Base-by-base conservation (phyloP, 164 flowering plant genomes). In the Magnolia changhungtana region DNA sequence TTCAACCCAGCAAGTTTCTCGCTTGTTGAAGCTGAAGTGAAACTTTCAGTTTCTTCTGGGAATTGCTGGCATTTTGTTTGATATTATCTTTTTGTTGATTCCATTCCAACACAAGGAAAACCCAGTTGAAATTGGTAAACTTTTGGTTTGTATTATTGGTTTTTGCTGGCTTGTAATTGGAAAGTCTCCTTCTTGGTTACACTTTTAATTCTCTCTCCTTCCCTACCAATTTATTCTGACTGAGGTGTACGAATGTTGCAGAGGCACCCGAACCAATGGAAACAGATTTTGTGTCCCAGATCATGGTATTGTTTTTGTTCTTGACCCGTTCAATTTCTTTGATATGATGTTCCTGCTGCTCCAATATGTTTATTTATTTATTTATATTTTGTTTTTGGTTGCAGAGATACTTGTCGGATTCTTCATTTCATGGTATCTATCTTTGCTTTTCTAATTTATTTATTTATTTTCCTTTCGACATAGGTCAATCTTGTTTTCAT, bases 341-440 rank as follows among this genome's bases (percentile, higher is more conserved):
- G 16, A 67, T 20, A 9, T 7, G 58, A 50, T 70, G n/a, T 50
- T 50, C 27, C 45, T 50, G 11, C 23, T 19, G 20, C 27, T n/a
- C 27, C 31, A 49, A 27, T 29, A 2, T 63, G 61, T 63, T 21
- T 37, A 37, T 19, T 49, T 23, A n/a, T 37, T 37, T 37, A 37
- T 37, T 37, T 37, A 37, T 37, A 3, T 37, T 0, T 19, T 64
- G 9, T 0, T 14, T 51, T 77, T 67, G 18, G 45, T 76, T 81
- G 86, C 94, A 93, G 97, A 88, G 49, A 75, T 90, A 84, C 80
- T 81, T 91, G 90, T 89, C 85, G 29, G 94, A 89, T 81, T 75
- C 91, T 82, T 83, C 88, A 14, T 89, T 92, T 79, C 89, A 84
- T 79, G 94, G 97, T 92, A 79, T 29, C 81, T 50, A 18, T 8